phyloP scores from a whole-genome alignment of 352 stramenopile species.

The Phytophthora tubulina region DNA sequence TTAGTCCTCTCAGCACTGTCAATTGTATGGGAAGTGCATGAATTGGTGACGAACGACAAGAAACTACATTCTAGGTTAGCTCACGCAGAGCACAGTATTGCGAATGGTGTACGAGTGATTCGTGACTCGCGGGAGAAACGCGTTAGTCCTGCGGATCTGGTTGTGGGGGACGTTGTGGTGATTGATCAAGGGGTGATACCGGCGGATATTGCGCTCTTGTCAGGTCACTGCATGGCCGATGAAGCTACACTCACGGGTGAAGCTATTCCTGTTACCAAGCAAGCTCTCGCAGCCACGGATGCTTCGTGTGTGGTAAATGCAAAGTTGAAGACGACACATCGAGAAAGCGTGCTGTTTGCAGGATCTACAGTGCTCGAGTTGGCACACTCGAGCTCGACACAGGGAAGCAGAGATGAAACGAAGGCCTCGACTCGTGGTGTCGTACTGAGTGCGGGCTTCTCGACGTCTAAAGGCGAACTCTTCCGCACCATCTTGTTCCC shows the following conservation, averaged over 20 bases:
- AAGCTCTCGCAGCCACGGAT: constrained; percentile 26
- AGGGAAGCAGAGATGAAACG: constrained; percentile 33
- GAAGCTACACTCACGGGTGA: constrained; percentile 85
- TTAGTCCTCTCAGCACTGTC: constrained; percentile 70
- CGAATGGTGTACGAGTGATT: constrained; percentile 65
- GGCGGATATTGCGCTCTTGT: constrained; percentile 70
- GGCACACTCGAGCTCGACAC: constrained; percentile 34
- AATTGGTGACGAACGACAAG: constrained; percentile 68
- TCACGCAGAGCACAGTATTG: constrained; percentile 62
- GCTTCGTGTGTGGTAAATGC: constrained; percentile 39
- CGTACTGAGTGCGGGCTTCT: constrained; percentile 73
- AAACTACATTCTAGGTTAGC: constrained; percentile 69
- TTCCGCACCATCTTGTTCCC: constrained; percentile 80
- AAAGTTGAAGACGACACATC: constrained; percentile 52
- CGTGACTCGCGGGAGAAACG: constrained; percentile 58
- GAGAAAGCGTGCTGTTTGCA: constrained; percentile 67
- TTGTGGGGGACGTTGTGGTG: constrained; percentile 77
- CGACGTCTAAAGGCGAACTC: constrained; percentile 77
- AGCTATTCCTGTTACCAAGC: constrained; percentile 83
- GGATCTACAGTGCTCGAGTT: constrained; percentile 64
- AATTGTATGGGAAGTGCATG: constrained; percentile 75
- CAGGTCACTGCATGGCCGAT: constrained; percentile 74
- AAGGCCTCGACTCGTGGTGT: constrained; percentile 56
- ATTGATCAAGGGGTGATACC: constrained; percentile 72
- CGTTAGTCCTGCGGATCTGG: constrained; percentile 56